phyloP scores from a whole-genome alignment of 768 basidiomycete species.

The Clitopilus passeckerianus region DNA sequence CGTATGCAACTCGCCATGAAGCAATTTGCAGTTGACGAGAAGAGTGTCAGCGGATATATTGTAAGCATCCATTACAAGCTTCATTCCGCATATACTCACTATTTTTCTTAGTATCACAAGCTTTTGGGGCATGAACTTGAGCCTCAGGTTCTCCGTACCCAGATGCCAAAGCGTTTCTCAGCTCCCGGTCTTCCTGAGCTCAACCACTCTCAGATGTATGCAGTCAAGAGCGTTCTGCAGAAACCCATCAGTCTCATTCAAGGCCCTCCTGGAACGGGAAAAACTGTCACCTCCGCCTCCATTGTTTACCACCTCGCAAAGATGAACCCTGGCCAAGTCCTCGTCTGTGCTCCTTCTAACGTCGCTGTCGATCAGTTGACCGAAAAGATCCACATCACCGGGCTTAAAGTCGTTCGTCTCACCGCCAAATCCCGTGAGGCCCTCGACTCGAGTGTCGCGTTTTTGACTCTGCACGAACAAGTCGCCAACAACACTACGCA shows the following conservation, averaged over 20 bases:
- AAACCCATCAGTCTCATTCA: conserved; percentile 98
- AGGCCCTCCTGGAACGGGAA: conserved; percentile 97
- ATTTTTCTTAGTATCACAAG: conserved; percentile 79
- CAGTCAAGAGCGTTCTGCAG: conserved; percentile 97
- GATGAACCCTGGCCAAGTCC: conserved; percentile 99
- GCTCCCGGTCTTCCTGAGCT: conserved; percentile 97
- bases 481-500: conserved; percentile 96
- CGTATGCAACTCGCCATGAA: conserved; percentile 99
- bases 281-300: conserved; percentile 98
- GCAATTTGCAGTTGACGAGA: conserved; percentile 98
- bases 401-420: conserved; percentile 94
- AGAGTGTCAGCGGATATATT: conserved; percentile 98
- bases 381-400: conserved; percentile 99
- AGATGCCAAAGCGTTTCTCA: conserved; percentile 97
- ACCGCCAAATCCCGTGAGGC: conserved; percentile 99
- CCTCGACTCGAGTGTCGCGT: conserved; percentile 90
- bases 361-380: conserved; percentile 99
- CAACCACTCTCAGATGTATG: conserved; percentile 99
- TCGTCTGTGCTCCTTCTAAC: conserved; percentile 98
- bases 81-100: conserved; percentile 1
- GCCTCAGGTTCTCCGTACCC: conserved; percentile 83
- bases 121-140: conserved; percentile 96
- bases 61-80: conserved; percentile 41
- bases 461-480: conserved; percentile 95
- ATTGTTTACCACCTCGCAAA: conserved; percentile 98